phyloP scores from a whole-genome alignment of 2,329 filamentous ascomycete species.

The Aspergillaceae sp. region DNA sequence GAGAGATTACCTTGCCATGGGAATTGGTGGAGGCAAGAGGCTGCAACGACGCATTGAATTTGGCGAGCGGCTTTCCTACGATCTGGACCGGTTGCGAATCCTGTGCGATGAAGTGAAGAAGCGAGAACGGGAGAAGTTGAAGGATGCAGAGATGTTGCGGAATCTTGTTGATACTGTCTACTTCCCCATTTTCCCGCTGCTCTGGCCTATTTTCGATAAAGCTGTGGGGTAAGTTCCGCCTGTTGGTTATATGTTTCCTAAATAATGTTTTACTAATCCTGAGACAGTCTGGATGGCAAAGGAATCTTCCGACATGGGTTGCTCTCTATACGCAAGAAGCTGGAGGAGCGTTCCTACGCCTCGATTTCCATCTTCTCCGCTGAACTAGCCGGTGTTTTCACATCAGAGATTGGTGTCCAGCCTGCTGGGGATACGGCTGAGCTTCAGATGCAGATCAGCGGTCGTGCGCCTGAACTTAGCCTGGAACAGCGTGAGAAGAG shows the following conservation, averaged over 20 bases:
- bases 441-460: slow-evolving; percentile 44
- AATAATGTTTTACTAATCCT: slow-evolving; percentile 9
- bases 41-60: slow-evolving; percentile 81
- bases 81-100: slow-evolving; percentile 66
- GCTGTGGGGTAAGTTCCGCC: slow-evolving; percentile 62
- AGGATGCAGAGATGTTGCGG: slow-evolving; percentile 65
- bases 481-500: slow-evolving; percentile 71
- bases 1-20: slow-evolving; percentile 93
- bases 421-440: slow-evolving; percentile 38
- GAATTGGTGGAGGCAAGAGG: slow-evolving; percentile 67
- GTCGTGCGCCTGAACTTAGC: slow-evolving; percentile 36
- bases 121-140: slow-evolving; percentile 68
- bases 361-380: slow-evolving; percentile 53
- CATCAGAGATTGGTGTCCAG: slow-evolving; percentile 44
- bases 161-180: slow-evolving; percentile 82
- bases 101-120: slow-evolving; percentile 64
- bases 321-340: slow-evolving; percentile 43
- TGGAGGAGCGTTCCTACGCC: slow-evolving; percentile 51
- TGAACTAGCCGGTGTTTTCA: slow-evolving; percentile 50
- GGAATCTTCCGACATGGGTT: slow-evolving; percentile 48
- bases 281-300: slow-evolving; percentile 41
- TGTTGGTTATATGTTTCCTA: not conserved
- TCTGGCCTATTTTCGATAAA: slow-evolving; percentile 70
- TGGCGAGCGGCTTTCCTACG: slow-evolving; percentile 53
- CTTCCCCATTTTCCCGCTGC: slow-evolving; percentile 72